These are phyloP conservation scores for Paracamarosporium sp. DNA, from an alignment of 2,329 filamentous ascomycete species.

Conservation along the genomic window DNA sequence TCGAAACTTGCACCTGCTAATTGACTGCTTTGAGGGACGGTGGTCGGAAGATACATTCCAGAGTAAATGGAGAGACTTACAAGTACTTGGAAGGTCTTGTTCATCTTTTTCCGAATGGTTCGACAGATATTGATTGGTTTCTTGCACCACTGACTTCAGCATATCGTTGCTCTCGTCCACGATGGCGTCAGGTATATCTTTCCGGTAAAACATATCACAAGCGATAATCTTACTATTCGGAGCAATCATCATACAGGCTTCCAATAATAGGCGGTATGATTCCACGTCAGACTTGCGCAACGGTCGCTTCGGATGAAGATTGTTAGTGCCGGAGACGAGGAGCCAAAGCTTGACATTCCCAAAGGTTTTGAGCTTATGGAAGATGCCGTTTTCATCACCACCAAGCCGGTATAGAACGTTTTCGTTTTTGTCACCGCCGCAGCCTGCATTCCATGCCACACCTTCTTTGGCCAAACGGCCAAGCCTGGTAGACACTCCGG, in stretches of 20 bases:
- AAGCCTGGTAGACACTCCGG: conserved; percentile 10
- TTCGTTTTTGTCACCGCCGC: conserved; percentile 21
- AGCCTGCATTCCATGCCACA: conserved; percentile 17
- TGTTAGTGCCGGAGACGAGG: conserved; percentile 20
- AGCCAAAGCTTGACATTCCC: conserved; percentile 17
- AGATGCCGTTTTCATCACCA: conserved; percentile 1
- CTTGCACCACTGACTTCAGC: conserved; percentile 12
- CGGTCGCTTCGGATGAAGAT: conserved; percentile 8
- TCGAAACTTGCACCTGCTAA: too few species aligned
- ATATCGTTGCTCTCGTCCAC: conserved; percentile 16
- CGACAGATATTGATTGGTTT: conserved; percentile 8
- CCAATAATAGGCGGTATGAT: conserved; percentile 8
- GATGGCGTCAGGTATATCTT: conserved; percentile 10
- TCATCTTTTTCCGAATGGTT: background rate
- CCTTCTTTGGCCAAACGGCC: background rate
- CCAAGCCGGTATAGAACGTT: conserved; percentile 13
- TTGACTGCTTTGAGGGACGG: too few species aligned
- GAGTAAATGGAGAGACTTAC: background rate
- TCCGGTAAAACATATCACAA: conserved; percentile 14
- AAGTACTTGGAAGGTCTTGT: background rate
- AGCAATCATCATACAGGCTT: conserved; percentile 16
- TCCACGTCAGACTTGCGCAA: conserved; percentile 9
- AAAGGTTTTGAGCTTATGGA: conserved; percentile 2
- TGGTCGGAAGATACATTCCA: too few species aligned
- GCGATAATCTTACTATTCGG: conserved; percentile 12